Conservation (phyloP, 805 yeast genomes). For the Ogataea angusta region DNA sequence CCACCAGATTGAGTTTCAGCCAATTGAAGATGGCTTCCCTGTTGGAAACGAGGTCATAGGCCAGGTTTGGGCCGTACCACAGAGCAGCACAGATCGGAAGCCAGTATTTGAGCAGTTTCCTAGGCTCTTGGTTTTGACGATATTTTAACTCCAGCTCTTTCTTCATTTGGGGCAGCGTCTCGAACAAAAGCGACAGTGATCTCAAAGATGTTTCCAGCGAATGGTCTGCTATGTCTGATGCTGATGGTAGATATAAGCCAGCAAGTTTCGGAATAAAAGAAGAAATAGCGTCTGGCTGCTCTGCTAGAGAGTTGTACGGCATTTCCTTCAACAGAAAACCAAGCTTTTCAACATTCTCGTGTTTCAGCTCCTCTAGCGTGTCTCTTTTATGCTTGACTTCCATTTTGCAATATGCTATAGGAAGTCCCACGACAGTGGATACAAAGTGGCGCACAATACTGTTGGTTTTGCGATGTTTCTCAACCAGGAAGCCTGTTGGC, state of each 20-base stretch:
- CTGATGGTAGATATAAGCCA: not conserved
- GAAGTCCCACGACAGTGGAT: constrained; percentile 34
- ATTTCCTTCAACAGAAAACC: constrained; percentile 36
- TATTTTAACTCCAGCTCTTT: constrained; percentile 1
- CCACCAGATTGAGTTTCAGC: constrained; percentile 54
- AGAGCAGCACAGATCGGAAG: constrained; percentile 35
- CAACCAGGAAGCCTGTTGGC: constrained; percentile 28
- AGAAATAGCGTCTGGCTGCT: not conserved
- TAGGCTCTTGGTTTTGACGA: constrained; percentile 36
- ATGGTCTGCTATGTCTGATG: not conserved
- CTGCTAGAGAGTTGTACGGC: constrained; percentile 25
- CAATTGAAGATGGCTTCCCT: constrained; percentile 54
- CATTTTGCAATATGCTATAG: constrained; percentile 32
- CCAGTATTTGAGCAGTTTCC: constrained; percentile 58
- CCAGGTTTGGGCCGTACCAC: constrained; percentile 53
- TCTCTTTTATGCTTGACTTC: constrained; percentile 28
- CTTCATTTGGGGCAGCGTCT: constrained; percentile 7
- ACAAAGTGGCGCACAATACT: constrained; percentile 21
- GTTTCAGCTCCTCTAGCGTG: constrained; percentile 22
- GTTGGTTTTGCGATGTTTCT: constrained; percentile 18
- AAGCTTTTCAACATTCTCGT: constrained; percentile 32
- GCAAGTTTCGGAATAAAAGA: constrained; percentile 1
- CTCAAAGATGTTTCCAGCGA: constrained; percentile 14
- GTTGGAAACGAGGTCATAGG: constrained; percentile 44
- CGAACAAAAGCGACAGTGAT: constrained; percentile 7